Evolutionary conservation across 179 eudicot species (phyloP), one percentile per base, ranked within the genome.

Genomic region (Pouteria campechiana): DNA sequence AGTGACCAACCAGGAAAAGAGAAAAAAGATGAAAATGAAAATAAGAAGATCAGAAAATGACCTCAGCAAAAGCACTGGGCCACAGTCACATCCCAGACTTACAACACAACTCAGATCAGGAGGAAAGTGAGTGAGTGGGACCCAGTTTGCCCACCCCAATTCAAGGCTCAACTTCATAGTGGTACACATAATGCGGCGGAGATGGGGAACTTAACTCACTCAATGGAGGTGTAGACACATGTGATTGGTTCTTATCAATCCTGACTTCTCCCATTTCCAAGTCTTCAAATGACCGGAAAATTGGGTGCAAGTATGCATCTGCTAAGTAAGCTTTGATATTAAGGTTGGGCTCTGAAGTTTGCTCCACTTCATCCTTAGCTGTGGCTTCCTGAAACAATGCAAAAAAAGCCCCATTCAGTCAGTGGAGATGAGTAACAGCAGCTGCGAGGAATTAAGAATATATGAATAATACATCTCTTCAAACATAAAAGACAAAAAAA

Each of bases 281-380:
- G 62, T 73, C 95, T 54, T 78, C 78, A 23, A 81, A 80, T 2
- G 95, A 78, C 23, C 25, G 72, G 69, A 89, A 84, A 32, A 84
- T 81, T 1, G 97, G 97, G 49, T 89, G 97, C 58, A 89, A 55
- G 68, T 84, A 89, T 8, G 97, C 93, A 41, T 85, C 85, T 1
- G 81, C 48, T 23, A 85, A 63, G 55, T 64, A 68, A 3, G 89
- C 46, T 49, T 72, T 78, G 23, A 85, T 47, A 35, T 72, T 76
- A 44, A 49, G 54, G 34, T 65, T 67, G 1, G 79, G 58, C 58
- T 66, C 83, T 19, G 70, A 57, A 21, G 55, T 55, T 0, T 63
- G 67, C 44, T 81, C 97, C 32, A 78, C 67, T 44, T 54, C 53
- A 31, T 89, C 97, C 59, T 78, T 89, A 22, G 65, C 81, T 55